Evolutionary conservation across 805 yeast species (phyloP).

Genomic region (Candida loeiensis): DNA sequence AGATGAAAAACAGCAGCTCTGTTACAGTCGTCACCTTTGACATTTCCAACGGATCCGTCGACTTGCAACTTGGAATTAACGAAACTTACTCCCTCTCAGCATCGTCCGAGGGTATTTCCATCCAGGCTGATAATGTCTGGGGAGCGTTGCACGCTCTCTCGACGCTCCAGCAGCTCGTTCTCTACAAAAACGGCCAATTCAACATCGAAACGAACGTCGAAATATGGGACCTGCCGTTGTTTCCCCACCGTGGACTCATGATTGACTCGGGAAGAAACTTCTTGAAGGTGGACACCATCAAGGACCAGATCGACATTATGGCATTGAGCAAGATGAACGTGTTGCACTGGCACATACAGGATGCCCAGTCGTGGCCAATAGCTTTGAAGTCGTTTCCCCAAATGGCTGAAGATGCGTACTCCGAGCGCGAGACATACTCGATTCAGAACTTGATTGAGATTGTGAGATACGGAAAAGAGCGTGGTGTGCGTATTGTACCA

Average conservation of each 20-base stretch:
- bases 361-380: constrained; percentile 42
- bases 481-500: constrained; percentile 41
- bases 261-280: constrained; percentile 40
- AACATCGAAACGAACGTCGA: constrained; percentile 31
- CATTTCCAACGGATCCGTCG: constrained; percentile 20
- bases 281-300: constrained; percentile 21
- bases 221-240: constrained; percentile 33
- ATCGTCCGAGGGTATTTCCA: constrained; percentile 14
- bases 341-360: constrained; percentile 40
- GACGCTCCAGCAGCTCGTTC: constrained; percentile 39
- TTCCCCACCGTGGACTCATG: constrained; percentile 37
- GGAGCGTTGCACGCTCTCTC: constrained; percentile 41
- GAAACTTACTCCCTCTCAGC: constrained; percentile 31
- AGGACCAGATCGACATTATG: constrained; percentile 38
- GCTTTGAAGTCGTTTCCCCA: constrained; percentile 29
- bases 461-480: constrained; percentile 27
- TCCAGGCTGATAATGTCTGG: constrained; percentile 35
- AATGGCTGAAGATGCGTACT: constrained; percentile 38
- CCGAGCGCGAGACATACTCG: constrained; percentile 27
- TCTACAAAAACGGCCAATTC: constrained; percentile 22
- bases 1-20: not conserved
- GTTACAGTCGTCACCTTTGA: constrained; percentile 10
- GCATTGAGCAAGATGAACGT: constrained; percentile 35
- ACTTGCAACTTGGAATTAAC: constrained; percentile 34
- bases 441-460: constrained; percentile 24